Evolutionary conservation across 2,329 filamentous ascomycete genomes (phyloP).

Genomic region (Ascochyta fabae): DNA sequence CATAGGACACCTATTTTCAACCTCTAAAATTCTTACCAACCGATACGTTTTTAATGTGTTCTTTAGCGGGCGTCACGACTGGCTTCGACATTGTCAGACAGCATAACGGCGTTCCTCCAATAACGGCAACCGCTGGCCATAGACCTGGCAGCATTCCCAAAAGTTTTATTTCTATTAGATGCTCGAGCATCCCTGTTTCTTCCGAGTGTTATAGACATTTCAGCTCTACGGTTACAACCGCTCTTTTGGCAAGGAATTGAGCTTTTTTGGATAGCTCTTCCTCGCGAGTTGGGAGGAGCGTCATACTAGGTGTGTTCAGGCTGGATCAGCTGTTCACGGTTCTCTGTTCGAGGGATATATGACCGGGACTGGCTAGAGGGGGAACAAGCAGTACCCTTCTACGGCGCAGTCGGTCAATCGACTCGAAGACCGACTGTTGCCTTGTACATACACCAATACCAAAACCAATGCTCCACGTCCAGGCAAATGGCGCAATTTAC

Average conservation of each 20-base stretch:
- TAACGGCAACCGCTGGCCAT: constrained; percentile 17
- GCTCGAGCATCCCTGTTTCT: background rate
- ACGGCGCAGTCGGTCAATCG: constrained; percentile 19
- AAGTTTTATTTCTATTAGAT: constrained; percentile 29
- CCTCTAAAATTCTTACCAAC: constrained; percentile 9
- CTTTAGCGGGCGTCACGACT: constrained; percentile 42
- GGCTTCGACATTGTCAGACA: constrained; percentile 21
- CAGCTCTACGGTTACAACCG: constrained; percentile 6
- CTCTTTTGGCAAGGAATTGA: constrained; percentile 13
- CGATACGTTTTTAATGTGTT: constrained; percentile 30
- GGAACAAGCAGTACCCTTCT: constrained; percentile 5
- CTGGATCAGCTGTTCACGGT: constrained; percentile 12
- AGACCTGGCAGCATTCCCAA: constrained; percentile 32
- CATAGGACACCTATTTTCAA: constrained; percentile 16
- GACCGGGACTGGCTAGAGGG: constrained; percentile 9
- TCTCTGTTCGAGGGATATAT: background rate
- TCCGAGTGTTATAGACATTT: constrained; percentile 8
- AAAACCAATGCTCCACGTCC: constrained; percentile 21
- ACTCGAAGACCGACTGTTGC: constrained; percentile 18
- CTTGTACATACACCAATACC: constrained; percentile 33
- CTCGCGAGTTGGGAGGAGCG: constrained; percentile 14
- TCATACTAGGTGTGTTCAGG: constrained; percentile 7
- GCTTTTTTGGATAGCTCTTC: constrained; percentile 13
- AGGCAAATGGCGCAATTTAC: constrained; percentile 14
- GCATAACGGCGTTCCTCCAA: constrained; percentile 35